A percentile compares a stretch with the other conserved stretches of the same genome.
phyloP scores from a whole-genome alignment of 1,284 basidiomycete genomes.

The Leccinum huronense region DNA sequence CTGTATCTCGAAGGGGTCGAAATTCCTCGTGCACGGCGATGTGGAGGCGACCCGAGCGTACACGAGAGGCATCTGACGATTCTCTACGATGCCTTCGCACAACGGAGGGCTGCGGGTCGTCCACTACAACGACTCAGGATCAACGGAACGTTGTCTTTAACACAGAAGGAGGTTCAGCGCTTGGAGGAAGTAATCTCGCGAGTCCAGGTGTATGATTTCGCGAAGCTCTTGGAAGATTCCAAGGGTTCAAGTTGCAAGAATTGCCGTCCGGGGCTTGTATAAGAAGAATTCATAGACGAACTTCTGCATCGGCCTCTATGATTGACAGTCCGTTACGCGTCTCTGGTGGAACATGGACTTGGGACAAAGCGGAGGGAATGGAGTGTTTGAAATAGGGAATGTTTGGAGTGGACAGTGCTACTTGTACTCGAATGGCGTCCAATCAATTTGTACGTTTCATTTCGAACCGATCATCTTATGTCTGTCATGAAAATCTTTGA shows the following conservation, averaged over 20 bases:
- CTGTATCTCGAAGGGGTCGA: background rate
- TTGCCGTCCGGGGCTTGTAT: background rate
- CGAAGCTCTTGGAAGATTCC: background rate
- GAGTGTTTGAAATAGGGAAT: background rate
- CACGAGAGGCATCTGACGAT: background rate
- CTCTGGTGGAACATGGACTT: background rate
- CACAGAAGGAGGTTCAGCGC: background rate
- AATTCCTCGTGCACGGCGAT: background rate
- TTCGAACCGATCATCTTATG: no score
- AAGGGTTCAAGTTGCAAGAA: background rate
- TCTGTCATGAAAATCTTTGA: no score
- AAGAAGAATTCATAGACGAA: background rate
- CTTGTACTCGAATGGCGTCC: no score
- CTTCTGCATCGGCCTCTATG: background rate
- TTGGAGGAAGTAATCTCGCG: background rate
- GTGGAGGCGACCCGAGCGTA: background rate
- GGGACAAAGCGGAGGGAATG: background rate
- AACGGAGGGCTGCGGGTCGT: background rate
- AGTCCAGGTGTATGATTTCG: background rate
- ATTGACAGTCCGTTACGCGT: background rate
- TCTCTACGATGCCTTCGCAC: background rate
- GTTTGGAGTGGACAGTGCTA: background rate
- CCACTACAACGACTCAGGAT: background rate
- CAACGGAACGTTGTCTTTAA: background rate
- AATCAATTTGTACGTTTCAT: no score